Evolutionary conservation across 306 rosid species (phyloP), one percentile per base, ranked within the genome.

Genomic region (Dryas alaskensis): DNA sequence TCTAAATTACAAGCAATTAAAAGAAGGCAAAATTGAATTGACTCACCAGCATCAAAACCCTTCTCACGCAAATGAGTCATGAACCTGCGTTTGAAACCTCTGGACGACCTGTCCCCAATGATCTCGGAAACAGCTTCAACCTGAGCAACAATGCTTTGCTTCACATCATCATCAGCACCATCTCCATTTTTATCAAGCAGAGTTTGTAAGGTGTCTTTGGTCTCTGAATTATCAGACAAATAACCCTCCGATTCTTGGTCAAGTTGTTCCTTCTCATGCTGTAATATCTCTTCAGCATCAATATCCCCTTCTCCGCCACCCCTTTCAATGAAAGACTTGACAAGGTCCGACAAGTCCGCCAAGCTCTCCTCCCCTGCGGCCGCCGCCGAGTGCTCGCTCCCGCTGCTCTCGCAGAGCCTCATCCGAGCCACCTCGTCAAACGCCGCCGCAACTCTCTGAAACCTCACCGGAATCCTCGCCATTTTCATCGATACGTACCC

Each of bases 21-120:
- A 22, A 22, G 22, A 22, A 22, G 22, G 22, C 22, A 31, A 31
- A 31, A 31, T 31, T 31, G 37, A 31, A 31, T 31, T 9, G 6
- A 73, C 91, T 85, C 40, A 94, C 99, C 99, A 10, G 96, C 96
- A 82, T 94, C 99, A 61, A 92, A 85, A 50, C 96, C 93, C 66
- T 67, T 84, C 3, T 81, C 84, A 1, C 99, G 78, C 60, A 94
- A 81, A 12, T 55, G 85, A 60, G 88, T 57, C 96, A 92, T 89
- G 73, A 94, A 76, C 16, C 55, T 39, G 25, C 99, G 87, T 75
- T 92, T 94, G 67, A 86, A 86, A 16, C 64, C 88, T 0, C 43
- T 80, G 8, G 80, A 78, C 12, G 84, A 85, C 14, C 46, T 39
- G 46, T 74, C 75, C 2, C 78, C 84, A 5, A 67, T 45, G 12